These are phyloP conservation scores for Lycium ferocissimum DNA, from an alignment of 257 asterid species.

Conservation along the genomic window DNA sequence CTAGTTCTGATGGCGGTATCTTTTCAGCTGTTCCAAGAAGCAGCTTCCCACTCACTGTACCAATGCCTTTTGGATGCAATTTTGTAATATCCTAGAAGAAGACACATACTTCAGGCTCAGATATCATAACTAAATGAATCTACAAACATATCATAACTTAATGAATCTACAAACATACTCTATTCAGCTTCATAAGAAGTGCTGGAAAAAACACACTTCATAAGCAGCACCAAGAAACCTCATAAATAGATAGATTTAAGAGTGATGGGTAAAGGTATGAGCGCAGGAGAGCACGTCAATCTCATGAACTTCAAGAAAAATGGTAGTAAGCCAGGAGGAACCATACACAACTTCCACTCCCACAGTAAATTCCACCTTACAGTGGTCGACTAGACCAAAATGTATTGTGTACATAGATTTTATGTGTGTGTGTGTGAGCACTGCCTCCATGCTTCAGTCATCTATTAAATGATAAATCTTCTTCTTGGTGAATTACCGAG, in stretches of 20 bases:
- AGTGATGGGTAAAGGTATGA: neutral
- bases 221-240: neutral
- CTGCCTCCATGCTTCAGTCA: neutral
- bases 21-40: constrained; percentile 91
- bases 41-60: constrained; percentile 69
- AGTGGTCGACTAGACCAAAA: constrained; percentile 8
- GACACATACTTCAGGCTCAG: neutral
- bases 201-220: neutral
- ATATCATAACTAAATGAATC: neutral
- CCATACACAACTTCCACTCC: neutral
- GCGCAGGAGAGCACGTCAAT: neutral
- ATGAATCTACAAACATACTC: neutral
- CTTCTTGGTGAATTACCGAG: constrained; percentile 57
- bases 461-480: neutral
- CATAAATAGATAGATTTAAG: neutral
- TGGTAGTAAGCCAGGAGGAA: constrained; percentile 5
- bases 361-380: neutral
- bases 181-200: neutral
- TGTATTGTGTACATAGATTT: neutral
- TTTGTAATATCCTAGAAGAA: constrained; percentile 50
- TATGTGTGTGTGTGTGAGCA: neutral
- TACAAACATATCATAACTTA: neutral
- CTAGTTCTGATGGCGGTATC: constrained; percentile 77
- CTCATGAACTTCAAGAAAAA: neutral
- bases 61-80: constrained; percentile 81